Percentiles rank a stretch among this genome's conserved stretches.
Evolutionary conservation across 495 filamentous ascomycete species (phyloP).

Genomic region (Daldinia vernicosa): DNA sequence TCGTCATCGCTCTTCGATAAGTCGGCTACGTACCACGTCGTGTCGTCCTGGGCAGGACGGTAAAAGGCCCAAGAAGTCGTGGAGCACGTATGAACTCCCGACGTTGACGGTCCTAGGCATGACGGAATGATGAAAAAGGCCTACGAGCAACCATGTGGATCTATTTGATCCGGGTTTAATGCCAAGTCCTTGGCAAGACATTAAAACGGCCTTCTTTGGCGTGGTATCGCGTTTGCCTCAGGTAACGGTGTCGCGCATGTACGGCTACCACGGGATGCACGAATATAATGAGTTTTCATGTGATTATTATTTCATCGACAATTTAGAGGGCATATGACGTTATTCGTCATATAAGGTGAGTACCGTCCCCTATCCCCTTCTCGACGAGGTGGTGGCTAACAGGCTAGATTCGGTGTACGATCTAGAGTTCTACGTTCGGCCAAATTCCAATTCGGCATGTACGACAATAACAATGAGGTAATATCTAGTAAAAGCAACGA

Average conservation of each 20-base stretch:
- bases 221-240: conserved; percentile 9
- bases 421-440: conserved; percentile 34
- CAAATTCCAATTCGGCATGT: conserved; percentile 29
- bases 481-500: conserved; percentile 13
- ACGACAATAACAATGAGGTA: conserved; percentile 24
- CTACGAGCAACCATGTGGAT: conserved; percentile 16
- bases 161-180: conserved; percentile 19
- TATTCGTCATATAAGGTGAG: conserved; percentile 33
- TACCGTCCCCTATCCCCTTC: background rate
- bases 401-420: conserved; percentile 16
- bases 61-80: conserved; percentile 37
- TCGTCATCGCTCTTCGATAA: background rate
- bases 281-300: conserved; percentile 33
- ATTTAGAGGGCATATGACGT: conserved; percentile 32
- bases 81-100: conserved; percentile 14
- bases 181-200: conserved; percentile 28
- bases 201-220: conserved; percentile 13
- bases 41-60: conserved; percentile 41
- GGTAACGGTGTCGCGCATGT: conserved; percentile 18
- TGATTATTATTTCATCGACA: conserved; percentile 26
- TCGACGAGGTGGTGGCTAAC: background rate
- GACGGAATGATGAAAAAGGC: conserved; percentile 34
- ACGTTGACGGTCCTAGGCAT: conserved; percentile 32
- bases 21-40: background rate
- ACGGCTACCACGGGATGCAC: conserved; percentile 33